Evolutionary conservation across 2,329 filamentous ascomycete species (phyloP).

Genomic region (Tolypocladium nubicola): DNA sequence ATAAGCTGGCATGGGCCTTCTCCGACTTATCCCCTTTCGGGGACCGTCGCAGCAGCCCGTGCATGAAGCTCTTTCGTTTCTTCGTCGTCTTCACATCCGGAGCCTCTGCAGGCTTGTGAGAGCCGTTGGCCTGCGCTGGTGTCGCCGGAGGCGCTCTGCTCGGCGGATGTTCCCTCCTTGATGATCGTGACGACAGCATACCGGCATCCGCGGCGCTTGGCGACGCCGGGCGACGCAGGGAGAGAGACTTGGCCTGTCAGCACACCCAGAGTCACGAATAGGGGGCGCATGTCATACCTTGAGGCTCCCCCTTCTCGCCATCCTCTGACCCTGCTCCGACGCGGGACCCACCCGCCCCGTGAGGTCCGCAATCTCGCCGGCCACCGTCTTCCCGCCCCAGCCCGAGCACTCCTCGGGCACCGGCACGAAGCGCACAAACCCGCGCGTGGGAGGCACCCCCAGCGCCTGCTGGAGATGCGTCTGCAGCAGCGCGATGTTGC

Average conservation of each 20-base stretch:
- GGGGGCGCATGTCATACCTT: slow-evolving; percentile 1
- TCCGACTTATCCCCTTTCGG: not conserved
- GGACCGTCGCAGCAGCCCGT: not conserved
- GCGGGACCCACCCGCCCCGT: not conserved
- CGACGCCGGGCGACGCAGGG: not conserved
- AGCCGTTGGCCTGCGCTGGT: not conserved
- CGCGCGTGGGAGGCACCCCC: slow-evolving; percentile 53
- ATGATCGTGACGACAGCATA: not conserved
- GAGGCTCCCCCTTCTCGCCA: not conserved
- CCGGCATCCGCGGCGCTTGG: not conserved
- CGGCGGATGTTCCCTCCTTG: not conserved
- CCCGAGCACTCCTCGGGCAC: slow-evolving; percentile 64
- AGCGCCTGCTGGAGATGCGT: slow-evolving; percentile 63
- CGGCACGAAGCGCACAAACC: slow-evolving; percentile 61
- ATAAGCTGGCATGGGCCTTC: not conserved
- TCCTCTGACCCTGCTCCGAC: not conserved
- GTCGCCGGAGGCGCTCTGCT: not conserved
- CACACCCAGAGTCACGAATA: too few relatives aligned
- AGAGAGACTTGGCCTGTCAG: not conserved
- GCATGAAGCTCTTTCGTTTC: not conserved
- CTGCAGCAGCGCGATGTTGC: slow-evolving; percentile 70
- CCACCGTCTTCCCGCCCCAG: slow-evolving; percentile 58
- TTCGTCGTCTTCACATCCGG: not conserved
- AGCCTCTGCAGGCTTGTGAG: not conserved
- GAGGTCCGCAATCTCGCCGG: slow-evolving; percentile 43